phyloP scores from a whole-genome alignment of 2,329 filamentous ascomycete species.

The Penicillium sp. region DNA sequence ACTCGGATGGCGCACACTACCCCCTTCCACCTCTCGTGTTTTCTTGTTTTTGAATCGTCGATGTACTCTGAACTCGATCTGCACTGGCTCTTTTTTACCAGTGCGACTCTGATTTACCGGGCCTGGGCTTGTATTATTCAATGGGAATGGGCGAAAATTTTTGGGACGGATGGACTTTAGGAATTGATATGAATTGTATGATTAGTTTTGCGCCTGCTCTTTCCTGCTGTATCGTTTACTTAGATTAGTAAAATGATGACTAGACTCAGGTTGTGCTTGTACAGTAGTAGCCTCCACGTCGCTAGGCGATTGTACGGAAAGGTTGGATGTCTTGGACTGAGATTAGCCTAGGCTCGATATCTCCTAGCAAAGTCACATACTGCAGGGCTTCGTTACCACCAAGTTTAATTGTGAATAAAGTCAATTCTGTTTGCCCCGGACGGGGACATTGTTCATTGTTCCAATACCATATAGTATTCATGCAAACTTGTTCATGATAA shows the following conservation, averaged over 20 bases:
- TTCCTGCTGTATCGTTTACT: not conserved
- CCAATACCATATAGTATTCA: too few relatives aligned
- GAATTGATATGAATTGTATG: slow-evolving; percentile 35
- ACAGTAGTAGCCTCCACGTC: not conserved
- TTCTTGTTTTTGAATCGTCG: slow-evolving; percentile 14
- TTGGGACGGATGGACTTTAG: slow-evolving; percentile 23
- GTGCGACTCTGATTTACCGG: slow-evolving; percentile 12
- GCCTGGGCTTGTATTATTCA: slow-evolving; percentile 26
- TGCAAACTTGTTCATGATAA: too few relatives aligned
- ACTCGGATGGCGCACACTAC: slow-evolving; percentile 16
- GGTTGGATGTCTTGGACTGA: not conserved
- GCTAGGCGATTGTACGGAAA: too few relatives aligned
- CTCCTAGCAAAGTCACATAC: too few relatives aligned
- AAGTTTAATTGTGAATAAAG: too few relatives aligned
- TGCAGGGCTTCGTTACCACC: too few relatives aligned
- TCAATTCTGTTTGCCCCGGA: too few relatives aligned
- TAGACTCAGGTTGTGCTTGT: not conserved
- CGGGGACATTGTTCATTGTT: too few relatives aligned
- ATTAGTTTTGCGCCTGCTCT: slow-evolving; percentile 21
- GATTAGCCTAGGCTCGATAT: too few relatives aligned
- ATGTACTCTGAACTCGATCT: slow-evolving; percentile 21
- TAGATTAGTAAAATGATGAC: not conserved
- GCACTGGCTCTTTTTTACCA: slow-evolving; percentile 25
- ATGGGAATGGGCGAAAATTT: slow-evolving; percentile 18
- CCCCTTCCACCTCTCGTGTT: slow-evolving; percentile 13